Evolutionary conservation across 257 asterid species (phyloP).

Genomic region (Schizonepeta tenuifolia): DNA sequence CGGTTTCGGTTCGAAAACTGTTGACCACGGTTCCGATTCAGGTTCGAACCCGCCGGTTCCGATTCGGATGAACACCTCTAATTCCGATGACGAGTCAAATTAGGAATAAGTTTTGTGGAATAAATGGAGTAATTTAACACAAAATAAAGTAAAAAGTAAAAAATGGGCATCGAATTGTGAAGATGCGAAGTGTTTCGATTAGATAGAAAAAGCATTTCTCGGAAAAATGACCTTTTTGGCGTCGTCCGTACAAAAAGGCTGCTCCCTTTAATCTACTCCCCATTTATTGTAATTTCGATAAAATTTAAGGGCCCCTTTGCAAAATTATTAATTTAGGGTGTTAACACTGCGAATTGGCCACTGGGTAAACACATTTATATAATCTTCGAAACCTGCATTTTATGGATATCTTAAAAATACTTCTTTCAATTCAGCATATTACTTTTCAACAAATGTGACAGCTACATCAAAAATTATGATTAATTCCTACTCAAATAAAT

Average conservation of each 20-base stretch:
- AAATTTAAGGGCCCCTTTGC: background rate
- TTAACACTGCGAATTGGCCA: background rate
- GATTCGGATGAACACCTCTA: no score
- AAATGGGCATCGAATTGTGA: background rate
- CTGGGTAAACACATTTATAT: background rate
- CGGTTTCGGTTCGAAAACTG: no score
- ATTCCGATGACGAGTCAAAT: no score
- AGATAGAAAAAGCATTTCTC: conserved; percentile 31
- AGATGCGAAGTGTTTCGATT: conserved; percentile 19
- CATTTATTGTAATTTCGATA: background rate
- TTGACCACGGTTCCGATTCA: no score
- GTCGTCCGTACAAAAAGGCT: conserved; percentile 34
- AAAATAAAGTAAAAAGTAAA: no score
- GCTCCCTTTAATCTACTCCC: background rate
- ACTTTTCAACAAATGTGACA: background rate
- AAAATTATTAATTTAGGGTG: background rate
- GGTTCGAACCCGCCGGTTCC: no score
- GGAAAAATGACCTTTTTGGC: background rate
- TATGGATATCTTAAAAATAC: background rate
- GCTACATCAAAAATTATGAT: background rate
- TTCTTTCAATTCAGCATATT: background rate
- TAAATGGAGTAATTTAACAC: no score
- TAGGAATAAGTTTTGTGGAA: no score
- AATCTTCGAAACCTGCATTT: background rate
- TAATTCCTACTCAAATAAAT: no score